Base-by-base conservation (phyloP, 352 stramenopile species). In the Pythium sp. region DNA sequence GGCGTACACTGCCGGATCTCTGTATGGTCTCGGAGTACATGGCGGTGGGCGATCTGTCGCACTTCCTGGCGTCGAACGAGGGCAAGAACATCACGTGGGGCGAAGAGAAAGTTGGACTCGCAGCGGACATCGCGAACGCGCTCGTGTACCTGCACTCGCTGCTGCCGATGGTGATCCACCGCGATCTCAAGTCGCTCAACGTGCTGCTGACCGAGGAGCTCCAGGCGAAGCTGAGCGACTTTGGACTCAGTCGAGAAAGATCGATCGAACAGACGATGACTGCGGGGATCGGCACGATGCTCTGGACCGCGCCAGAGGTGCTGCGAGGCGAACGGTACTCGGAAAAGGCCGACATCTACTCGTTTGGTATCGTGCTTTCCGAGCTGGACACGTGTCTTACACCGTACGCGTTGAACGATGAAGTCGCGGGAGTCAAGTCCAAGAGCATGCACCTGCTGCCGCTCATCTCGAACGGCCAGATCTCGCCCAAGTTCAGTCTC, bases 91-190 rank as follows among this genome's bases (percentile, higher is more conserved):
- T 81, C 1, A 78, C 74, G 18, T 82, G 75, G 77, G 71, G 74
- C 26, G 62, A 70, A 34, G 74, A 82, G 32, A 87, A 87, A 60
- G 30, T 81, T 9, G 28, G 70, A 2, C 73, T 86, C 32, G 78
- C 77, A 8, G 72, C 69, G 14, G 77, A 85, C 58, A 75, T 86
- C 32, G 73, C 74, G 9, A 81, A 87, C n/a, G 77, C 76, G 0
- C 76, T 87, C 15, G 72, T 80, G 61, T 86, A 84, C 30, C 70
- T 86, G 18, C 80, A 88, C 68, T 88, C 80, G 22, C 62, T 88
- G 24, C 72, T 72, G 9, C 80, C 77, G 3, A 49, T 76, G 22
- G 68, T 86, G 36, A 68, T 86, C 46, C 77, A 85, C 46, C 73
- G 79, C 18, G 76, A 87, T 47, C 63, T 87, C 14, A 84, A 80